A percentile compares a stretch with the other conserved stretches of the same genome.
Conservation (phyloP, 805 yeast species). For the Huiozyma sinensis region DNA sequence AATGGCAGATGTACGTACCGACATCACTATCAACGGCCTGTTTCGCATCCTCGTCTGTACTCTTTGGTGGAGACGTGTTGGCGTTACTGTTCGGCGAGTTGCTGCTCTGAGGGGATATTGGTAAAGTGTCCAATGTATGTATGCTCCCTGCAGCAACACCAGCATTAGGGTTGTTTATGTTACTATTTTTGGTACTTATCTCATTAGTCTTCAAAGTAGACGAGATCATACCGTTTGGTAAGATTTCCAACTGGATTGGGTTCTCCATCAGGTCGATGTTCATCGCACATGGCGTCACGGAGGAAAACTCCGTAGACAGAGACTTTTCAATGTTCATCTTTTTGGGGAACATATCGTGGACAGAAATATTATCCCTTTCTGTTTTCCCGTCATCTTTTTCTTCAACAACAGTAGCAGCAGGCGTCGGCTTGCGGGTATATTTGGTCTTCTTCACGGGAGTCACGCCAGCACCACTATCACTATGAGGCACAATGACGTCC, state of each 20-base stretch:
- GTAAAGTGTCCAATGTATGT: slow-evolving; percentile 1
- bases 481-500: slow-evolving; percentile 6
- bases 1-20: slow-evolving; percentile 45
- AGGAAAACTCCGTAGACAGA: slow-evolving; percentile 8
- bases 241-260: slow-evolving; percentile 16
- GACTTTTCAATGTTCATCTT: slow-evolving; percentile 15
- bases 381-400: neutral
- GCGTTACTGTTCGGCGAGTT: slow-evolving; percentile 7
- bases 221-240: slow-evolving; percentile 16
- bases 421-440: neutral
- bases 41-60: neutral
- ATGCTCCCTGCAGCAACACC: neutral
- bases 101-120: slow-evolving; percentile 18
- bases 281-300: slow-evolving; percentile 23
- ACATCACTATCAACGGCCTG: slow-evolving; percentile 2
- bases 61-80: neutral
- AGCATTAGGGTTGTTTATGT: neutral
- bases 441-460: neutral
- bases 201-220: slow-evolving; percentile 1
- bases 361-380: neutral
- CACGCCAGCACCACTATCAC: neutral
- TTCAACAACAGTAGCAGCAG: neutral
- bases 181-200: neutral
- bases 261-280: slow-evolving; percentile 15
- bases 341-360: slow-evolving; percentile 15